A percentile compares a stretch with the other conserved stretches of the same genome.
Conservation (phyloP, 768 basidiomycete genomes). For the Sporobolomyces roseus region DNA sequence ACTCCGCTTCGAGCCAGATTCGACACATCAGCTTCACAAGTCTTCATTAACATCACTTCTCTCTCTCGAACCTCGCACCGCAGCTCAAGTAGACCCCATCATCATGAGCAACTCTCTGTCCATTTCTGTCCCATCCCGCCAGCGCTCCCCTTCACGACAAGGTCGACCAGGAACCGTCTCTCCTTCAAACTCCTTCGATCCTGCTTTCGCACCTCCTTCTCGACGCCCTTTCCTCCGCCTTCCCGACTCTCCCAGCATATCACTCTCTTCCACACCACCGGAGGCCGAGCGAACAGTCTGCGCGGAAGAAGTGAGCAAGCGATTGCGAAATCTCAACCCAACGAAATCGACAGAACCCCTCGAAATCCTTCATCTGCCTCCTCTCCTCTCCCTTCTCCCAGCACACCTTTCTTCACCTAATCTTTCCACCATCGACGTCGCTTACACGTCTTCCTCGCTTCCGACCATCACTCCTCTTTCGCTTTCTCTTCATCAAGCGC, state of each 20-base stretch:
- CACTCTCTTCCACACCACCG: slow-evolving; percentile 4
- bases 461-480: slow-evolving; percentile 83
- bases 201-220: slow-evolving; percentile 2
- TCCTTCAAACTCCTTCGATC: neutral
- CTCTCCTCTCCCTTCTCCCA: slow-evolving; percentile 68
- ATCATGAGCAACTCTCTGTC: neutral
- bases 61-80: too few relatives aligned
- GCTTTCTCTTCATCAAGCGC: slow-evolving; percentile 74
- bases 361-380: slow-evolving; percentile 71
- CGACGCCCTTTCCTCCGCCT: neutral
- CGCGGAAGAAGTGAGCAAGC: neutral
- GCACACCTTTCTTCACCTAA: slow-evolving; percentile 4
- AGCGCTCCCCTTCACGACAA: neutral
- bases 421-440: slow-evolving; percentile 50
- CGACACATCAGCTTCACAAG: too few relatives aligned
- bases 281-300: neutral
- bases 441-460: slow-evolving; percentile 67
- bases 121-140: neutral
- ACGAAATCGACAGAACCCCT: neutral
- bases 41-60: too few relatives aligned
- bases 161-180: slow-evolving; percentile 4
- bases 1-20: too few relatives aligned
- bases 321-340: neutral
- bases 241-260: neutral
- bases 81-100: too few relatives aligned